Evolutionary conservation across 1,284 basidiomycete species (phyloP).

Genomic region (Ceratobasidium sp.): DNA sequence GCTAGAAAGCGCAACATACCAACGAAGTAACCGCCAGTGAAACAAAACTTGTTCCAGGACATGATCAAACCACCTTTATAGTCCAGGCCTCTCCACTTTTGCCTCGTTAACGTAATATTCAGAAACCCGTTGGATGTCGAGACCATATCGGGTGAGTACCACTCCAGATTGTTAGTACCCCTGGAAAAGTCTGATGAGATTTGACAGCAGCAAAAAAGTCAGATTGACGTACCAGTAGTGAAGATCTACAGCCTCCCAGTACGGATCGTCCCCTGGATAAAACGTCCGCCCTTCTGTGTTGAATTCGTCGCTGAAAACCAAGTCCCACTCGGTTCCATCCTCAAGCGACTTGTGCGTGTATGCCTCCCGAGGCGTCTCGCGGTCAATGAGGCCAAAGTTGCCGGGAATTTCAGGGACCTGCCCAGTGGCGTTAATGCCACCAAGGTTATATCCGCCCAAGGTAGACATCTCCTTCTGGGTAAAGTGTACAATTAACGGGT

Average conservation of each 20-base stretch:
- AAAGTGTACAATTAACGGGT: conserved; percentile 36
- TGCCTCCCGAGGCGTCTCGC: conserved; percentile 68
- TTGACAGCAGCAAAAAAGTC: neutral
- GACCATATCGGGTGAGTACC: conserved; percentile 80
- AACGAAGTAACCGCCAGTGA: conserved; percentile 82
- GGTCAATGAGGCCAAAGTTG: conserved; percentile 61
- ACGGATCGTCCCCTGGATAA: conserved; percentile 61
- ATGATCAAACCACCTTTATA: conserved; percentile 54
- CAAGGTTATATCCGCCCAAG: conserved; percentile 48
- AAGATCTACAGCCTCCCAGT: conserved; percentile 79
- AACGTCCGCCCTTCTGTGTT: conserved; percentile 71
- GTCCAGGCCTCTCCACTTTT: conserved; percentile 58
- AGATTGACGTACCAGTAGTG: conserved; percentile 67
- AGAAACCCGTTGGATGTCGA: conserved; percentile 81
- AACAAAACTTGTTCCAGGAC: conserved; percentile 93
- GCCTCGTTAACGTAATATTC: conserved; percentile 75
- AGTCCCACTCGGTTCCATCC: conserved; percentile 77
- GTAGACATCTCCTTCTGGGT: conserved; percentile 11
- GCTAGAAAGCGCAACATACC: conserved; percentile 47
- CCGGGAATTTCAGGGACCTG: conserved; percentile 54
- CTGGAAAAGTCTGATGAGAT: conserved; percentile 42
- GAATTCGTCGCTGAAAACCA: conserved; percentile 95
- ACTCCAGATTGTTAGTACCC: conserved; percentile 66
- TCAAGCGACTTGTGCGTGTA: conserved; percentile 54
- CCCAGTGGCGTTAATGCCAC: conserved; percentile 54